Base-by-base conservation (phyloP, 192 early-diverging fungal genomes). In the Umbelopsis isabellina region DNA sequence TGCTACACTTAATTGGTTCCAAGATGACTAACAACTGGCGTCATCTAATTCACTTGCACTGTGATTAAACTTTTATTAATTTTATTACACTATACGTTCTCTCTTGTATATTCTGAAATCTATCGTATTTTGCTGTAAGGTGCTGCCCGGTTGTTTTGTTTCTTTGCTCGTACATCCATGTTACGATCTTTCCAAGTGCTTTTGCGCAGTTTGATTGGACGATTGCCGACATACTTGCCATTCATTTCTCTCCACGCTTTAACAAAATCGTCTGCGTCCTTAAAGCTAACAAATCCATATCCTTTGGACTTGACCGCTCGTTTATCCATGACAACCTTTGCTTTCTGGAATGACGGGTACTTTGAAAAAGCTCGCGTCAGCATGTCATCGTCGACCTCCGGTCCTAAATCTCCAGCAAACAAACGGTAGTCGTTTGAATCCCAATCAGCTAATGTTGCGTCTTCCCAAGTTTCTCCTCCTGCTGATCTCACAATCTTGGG, bases 211-310 rank as follows among this genome's bases (percentile, higher is more conserved):
- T 94, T 96, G 68, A 98, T 95, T 4, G 97, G 97, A 49, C 95
- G 79, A 70, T 93, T 95, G 33, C 97, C 97, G 5, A 98, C 91
- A 77, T 97, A 98, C 81, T 98, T 98, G 89, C 95, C 95, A 77
- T 98, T 92, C 90, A 97, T 96, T 82, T 98, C 95, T 65, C 86
- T 91, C 93, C 94, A 92, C 7, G 97, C 97, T 33, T 87, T 88
- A 16, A 95, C 89, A 84, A 94, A 98, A 78, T 96, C 97, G 75
- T 94, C 88, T 16, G 94, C 86, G 72, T 96, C 90, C 51, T 89
- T 88, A 80, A 98, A 97, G 82, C 92, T 94, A 27, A 97, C 84
- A 74, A 98, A 98, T 4, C 97, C 97, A 74, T 93, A 98, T 18
- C 97, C 97, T 69, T 89, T 92, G 44, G 90, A 90, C 77, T 98